Evolutionary conservation across 164 flowering plant genomes (phyloP).

Genomic region (Hamamelis virginiana): DNA sequence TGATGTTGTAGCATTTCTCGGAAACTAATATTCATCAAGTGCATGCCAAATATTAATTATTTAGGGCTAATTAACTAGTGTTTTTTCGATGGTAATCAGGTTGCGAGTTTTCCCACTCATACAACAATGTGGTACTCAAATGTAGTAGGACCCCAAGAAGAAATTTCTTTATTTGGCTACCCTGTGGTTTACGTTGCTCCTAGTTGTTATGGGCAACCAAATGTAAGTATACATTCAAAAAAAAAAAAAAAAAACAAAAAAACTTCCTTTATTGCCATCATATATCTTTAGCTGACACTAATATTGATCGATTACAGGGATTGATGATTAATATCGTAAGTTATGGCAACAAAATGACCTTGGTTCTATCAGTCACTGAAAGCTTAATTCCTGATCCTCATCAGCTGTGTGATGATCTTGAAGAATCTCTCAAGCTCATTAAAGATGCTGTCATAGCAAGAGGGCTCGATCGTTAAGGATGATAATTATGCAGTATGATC

Average conservation of each 20-base stretch:
- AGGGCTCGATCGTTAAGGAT: no score
- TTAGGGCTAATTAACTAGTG: no score
- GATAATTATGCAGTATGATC: no score
- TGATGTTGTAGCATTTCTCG: no score
- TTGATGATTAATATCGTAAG: conserved; percentile 32
- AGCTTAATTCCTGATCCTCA: conserved; percentile 29
- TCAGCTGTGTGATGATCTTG: conserved; percentile 31
- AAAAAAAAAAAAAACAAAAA: no score
- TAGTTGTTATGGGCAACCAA: conserved; percentile 18
- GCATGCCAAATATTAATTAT: no score
- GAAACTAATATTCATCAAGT: no score
- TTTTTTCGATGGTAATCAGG: neutral
- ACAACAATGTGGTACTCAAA: conserved; percentile 17
- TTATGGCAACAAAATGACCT: conserved; percentile 30
- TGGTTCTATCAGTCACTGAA: conserved; percentile 29
- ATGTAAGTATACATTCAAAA: conserved; percentile 8
- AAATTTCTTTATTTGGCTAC: conserved; percentile 10
- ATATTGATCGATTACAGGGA: conserved; percentile 22
- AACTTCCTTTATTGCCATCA: neutral
- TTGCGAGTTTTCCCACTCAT: neutral
- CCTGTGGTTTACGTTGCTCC: conserved; percentile 8
- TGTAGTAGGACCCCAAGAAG: conserved; percentile 18
- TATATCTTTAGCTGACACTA: neutral
- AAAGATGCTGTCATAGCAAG: conserved; percentile 15
- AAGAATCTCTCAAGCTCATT: conserved; percentile 22